Percentiles rank a stretch among this genome's conserved stretches.
Evolutionary conservation across 2,329 filamentous ascomycete genomes (phyloP).

Genomic region (Aureobasidium sp.): DNA sequence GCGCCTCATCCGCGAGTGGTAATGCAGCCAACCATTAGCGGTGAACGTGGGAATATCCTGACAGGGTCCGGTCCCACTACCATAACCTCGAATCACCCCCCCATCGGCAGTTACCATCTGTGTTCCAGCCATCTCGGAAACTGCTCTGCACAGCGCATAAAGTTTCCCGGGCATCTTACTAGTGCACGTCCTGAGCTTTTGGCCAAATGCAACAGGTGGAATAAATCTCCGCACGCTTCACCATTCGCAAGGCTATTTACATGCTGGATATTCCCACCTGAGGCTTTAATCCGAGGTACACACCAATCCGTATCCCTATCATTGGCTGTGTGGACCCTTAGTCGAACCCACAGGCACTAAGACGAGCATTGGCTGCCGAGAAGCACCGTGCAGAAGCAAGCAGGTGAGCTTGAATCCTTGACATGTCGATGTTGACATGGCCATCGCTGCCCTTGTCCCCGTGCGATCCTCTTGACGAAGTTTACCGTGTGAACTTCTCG

Average conservation of each 20-base stretch:
- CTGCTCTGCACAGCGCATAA: constrained; percentile 10
- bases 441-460: constrained; percentile 10
- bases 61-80: constrained; percentile 14
- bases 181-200: constrained; percentile 6
- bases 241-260: constrained; percentile 12
- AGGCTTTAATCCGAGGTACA: constrained; percentile 13
- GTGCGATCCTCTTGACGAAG: constrained; percentile 9
- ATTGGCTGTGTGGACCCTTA: constrained; percentile 14
- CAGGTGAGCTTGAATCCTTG: constrained; percentile 14
- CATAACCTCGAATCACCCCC: constrained; percentile 3
- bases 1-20: constrained; percentile 14
- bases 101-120: constrained; percentile 11
- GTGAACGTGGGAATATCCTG: constrained; percentile 14
- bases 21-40: constrained; percentile 16
- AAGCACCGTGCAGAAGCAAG: constrained; percentile 13
- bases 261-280: constrained; percentile 7
- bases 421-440: constrained; percentile 14
- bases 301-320: constrained; percentile 8
- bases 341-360: constrained; percentile 10
- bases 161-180: constrained; percentile 9
- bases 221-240: constrained; percentile 11
- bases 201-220: constrained; percentile 11
- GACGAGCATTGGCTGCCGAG: constrained; percentile 13
- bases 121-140: constrained; percentile 11
- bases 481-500: constrained; percentile 3